Conservation (phyloP, 2,329 filamentous ascomycete species). For the Cladobotryum protrusum region DNA sequence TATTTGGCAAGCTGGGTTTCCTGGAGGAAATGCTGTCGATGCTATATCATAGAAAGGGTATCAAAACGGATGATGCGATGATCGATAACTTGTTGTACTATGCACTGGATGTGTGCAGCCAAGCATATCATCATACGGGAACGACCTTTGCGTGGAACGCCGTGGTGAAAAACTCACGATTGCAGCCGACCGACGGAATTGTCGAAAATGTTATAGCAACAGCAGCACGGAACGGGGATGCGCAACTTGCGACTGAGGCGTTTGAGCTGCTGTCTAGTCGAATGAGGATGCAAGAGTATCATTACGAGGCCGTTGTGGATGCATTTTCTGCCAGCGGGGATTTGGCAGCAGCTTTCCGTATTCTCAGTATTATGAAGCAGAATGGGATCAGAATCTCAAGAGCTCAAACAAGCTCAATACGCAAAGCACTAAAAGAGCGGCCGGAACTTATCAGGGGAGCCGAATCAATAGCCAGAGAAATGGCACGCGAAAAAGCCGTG, state of each 20-base stretch:
- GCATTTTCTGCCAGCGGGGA: constrained; percentile 58
- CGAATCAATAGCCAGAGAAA: constrained; percentile 49
- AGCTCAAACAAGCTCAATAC: constrained; percentile 59
- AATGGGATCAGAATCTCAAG: constrained; percentile 44
- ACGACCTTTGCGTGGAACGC: constrained; percentile 66
- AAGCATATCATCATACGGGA: constrained; percentile 55
- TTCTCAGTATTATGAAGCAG: constrained; percentile 67
- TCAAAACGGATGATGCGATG: constrained; percentile 30
- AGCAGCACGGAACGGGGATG: constrained; percentile 63
- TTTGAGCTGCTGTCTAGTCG: constrained; percentile 42
- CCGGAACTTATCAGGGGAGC: constrained; percentile 43
- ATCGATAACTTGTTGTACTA: constrained; percentile 58
- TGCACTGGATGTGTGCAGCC: constrained; percentile 69
- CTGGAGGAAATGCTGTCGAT: constrained; percentile 70
- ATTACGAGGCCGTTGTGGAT: constrained; percentile 76
- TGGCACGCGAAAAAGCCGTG: constrained; percentile 34
- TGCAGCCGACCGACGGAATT: constrained; percentile 50
- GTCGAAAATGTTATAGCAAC: constrained; percentile 65
- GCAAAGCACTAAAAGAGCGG: constrained; percentile 44
- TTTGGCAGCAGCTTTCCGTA: constrained; percentile 58
- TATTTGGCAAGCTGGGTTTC: constrained; percentile 64
- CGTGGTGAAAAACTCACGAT: constrained; percentile 43
- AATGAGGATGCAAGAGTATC: constrained; percentile 52
- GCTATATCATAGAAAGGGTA: constrained; percentile 48
- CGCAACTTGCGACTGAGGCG: constrained; percentile 62